Evolutionary conservation across 2,329 filamentous ascomycete genomes (phyloP).

Genomic region (Cyphellophora attinorum): DNA sequence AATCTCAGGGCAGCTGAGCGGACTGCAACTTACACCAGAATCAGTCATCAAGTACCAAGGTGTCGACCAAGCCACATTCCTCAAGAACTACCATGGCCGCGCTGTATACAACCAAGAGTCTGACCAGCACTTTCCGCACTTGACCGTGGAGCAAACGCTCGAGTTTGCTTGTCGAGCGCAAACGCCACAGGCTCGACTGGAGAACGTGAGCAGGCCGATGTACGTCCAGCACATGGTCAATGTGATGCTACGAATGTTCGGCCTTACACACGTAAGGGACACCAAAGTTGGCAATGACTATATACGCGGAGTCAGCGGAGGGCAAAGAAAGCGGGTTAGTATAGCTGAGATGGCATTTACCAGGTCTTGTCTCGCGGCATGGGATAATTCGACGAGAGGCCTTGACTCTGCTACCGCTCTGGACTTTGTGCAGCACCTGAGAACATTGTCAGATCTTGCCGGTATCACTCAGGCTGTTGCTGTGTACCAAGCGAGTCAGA

Average conservation of each 20-base stretch:
- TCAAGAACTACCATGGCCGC: constrained; percentile 37
- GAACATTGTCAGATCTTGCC: constrained; percentile 55
- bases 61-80: constrained; percentile 41
- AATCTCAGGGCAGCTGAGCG: constrained; percentile 53
- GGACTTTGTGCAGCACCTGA: constrained; percentile 60
- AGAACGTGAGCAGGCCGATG: too few species aligned
- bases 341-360: constrained; percentile 50
- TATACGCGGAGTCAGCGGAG: constrained; percentile 61
- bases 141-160: constrained; percentile 66
- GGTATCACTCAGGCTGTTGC: constrained; percentile 55
- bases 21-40: constrained; percentile 47
- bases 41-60: constrained; percentile 49
- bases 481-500: constrained; percentile 57
- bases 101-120: constrained; percentile 67
- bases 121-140: constrained; percentile 67
- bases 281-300: constrained; percentile 70
- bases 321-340: constrained; percentile 64
- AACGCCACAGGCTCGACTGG: too few species aligned
- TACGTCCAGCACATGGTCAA: too few species aligned
- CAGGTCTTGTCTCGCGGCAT: constrained; percentile 56
- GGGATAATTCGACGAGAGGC: constrained; percentile 68
- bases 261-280: constrained; percentile 61
- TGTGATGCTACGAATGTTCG: too few species aligned
- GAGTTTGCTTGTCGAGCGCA: constrained; percentile 62
- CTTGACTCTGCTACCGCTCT: constrained; percentile 65